A percentile compares a stretch with the other conserved stretches of the same genome.
Conservation (phyloP, 805 yeast species). For the Ogataea wickerhamii region DNA sequence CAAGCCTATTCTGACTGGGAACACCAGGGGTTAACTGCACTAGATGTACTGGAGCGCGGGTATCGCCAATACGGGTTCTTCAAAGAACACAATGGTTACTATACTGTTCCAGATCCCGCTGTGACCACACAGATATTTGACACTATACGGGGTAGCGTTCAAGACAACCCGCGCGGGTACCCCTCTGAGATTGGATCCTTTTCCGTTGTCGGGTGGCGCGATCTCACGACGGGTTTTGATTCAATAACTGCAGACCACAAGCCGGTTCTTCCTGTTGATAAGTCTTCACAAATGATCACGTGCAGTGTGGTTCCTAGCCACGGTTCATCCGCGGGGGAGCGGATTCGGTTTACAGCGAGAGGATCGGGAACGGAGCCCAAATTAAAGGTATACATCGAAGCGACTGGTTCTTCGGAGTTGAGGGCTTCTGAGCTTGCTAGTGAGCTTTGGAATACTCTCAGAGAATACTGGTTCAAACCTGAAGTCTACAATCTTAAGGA, state of each 20-base stretch:
- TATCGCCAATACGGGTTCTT: constrained; percentile 70
- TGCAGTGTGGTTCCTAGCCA: constrained; percentile 36
- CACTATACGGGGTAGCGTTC: constrained; percentile 22
- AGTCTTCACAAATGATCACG: constrained; percentile 84
- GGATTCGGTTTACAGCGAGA: constrained; percentile 74
- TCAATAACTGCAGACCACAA: constrained; percentile 53
- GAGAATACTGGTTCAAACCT: constrained; percentile 68
- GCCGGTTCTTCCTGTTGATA: constrained; percentile 70
- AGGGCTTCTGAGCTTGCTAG: constrained; percentile 52
- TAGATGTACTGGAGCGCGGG: constrained; percentile 54
- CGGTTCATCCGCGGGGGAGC: constrained; percentile 25
- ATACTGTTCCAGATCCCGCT: constrained; percentile 53
- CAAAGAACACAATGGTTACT: constrained; percentile 86
- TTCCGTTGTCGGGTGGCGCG: constrained; percentile 67
- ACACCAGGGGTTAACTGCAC: constrained; percentile 35
- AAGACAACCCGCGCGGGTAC: constrained; percentile 22
- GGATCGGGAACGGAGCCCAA: constrained; percentile 98
- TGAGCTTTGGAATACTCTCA: constrained; percentile 62
- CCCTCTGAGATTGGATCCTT: constrained; percentile 59
- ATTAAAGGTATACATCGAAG: constrained; percentile 87
- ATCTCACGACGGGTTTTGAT: constrained; percentile 79
- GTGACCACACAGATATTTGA: constrained; percentile 55
- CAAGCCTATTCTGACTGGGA: constrained; percentile 61
- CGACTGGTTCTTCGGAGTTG: constrained; percentile 45
- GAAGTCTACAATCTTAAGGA: constrained; percentile 37